phyloP scores from a whole-genome alignment of 1,284 basidiomycete species.

The Agaricales sp. region DNA sequence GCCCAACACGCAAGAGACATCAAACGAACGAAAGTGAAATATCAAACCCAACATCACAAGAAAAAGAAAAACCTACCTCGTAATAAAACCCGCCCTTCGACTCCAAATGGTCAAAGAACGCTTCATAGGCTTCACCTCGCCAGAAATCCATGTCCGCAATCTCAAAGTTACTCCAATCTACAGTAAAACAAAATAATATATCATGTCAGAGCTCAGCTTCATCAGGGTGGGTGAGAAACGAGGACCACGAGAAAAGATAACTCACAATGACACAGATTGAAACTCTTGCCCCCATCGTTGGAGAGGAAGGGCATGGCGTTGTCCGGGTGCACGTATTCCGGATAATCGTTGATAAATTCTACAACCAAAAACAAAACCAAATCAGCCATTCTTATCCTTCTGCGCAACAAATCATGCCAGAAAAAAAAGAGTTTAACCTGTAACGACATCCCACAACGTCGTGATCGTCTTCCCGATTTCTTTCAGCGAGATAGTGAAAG shows the following conservation, averaged over 20 bases:
- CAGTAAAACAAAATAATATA: background rate
- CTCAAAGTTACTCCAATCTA: conserved; percentile 67
- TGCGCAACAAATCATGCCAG: no score
- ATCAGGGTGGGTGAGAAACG: conserved; percentile 3
- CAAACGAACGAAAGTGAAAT: no score
- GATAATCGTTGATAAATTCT: conserved; percentile 54
- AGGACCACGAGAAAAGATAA: conserved; percentile 5
- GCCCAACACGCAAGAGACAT: no score
- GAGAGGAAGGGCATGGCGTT: conserved; percentile 60
- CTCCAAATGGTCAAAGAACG: conserved; percentile 66
- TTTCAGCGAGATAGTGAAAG: conserved; percentile 66
- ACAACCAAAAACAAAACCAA: background rate
- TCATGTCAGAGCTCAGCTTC: background rate
- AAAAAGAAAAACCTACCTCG: conserved; percentile 28
- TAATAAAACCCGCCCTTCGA: conserved; percentile 64
- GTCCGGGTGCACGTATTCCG: conserved; percentile 43
- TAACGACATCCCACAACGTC: conserved; percentile 65
- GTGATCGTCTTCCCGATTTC: conserved; percentile 75
- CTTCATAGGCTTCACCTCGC: conserved; percentile 52
- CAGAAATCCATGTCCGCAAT: conserved; percentile 62
- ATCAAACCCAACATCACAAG: conserved; percentile 4
- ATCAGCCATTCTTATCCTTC: no score
- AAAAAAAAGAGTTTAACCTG: conserved; percentile 28
- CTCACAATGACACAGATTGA: conserved; percentile 66
- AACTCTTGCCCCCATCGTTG: conserved; percentile 48